Evolutionary conservation across 2,329 filamentous ascomycete genomes (phyloP).

Genomic region (Venturia effusa): DNA sequence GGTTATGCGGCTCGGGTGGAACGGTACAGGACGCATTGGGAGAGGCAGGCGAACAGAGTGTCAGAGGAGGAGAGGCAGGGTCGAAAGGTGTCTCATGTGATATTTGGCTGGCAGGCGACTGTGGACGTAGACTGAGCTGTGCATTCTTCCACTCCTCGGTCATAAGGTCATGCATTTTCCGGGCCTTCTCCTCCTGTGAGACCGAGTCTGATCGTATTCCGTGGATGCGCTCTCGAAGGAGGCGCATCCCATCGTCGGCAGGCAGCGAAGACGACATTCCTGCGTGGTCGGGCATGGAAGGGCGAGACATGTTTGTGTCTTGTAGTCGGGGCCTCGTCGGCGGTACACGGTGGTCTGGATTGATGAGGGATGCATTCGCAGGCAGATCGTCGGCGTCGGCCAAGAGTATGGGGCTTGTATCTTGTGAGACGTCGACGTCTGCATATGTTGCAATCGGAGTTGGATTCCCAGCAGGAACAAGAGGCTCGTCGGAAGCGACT

Average conservation of each 20-base stretch:
- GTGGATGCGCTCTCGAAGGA: slow-evolving; percentile 35
- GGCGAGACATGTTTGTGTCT: background rate
- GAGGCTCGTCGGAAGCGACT: slow-evolving; percentile 14
- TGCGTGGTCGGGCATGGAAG: background rate
- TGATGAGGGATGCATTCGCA: background rate
- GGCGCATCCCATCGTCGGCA: slow-evolving; percentile 39
- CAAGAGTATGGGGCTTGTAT: background rate
- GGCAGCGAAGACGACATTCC: slow-evolving; percentile 25
- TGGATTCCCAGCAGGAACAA: background rate
- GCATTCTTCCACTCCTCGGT: slow-evolving; percentile 32
- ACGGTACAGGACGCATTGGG: background rate
- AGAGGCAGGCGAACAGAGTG: background rate
- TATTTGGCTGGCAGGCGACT: background rate
- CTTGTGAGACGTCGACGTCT: background rate
- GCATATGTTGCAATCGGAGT: background rate
- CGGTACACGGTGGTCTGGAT: background rate
- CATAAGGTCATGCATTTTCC: slow-evolving; percentile 38
- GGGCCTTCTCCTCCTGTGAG: slow-evolving; percentile 38
- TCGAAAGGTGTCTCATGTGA: slow-evolving; percentile 1
- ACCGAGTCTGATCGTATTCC: slow-evolving; percentile 32
- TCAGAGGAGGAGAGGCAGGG: background rate
- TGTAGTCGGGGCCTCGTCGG: background rate
- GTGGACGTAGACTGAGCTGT: background rate
- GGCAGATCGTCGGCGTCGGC: background rate
- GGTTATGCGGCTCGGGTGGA: slow-evolving; percentile 22